A percentile compares a stretch with the other conserved stretches of the same genome.
These are phyloP conservation scores for Scedosporium aurantiacum DNA, from an alignment of 2,329 filamentous ascomycete genomes.

Conservation along the genomic window DNA sequence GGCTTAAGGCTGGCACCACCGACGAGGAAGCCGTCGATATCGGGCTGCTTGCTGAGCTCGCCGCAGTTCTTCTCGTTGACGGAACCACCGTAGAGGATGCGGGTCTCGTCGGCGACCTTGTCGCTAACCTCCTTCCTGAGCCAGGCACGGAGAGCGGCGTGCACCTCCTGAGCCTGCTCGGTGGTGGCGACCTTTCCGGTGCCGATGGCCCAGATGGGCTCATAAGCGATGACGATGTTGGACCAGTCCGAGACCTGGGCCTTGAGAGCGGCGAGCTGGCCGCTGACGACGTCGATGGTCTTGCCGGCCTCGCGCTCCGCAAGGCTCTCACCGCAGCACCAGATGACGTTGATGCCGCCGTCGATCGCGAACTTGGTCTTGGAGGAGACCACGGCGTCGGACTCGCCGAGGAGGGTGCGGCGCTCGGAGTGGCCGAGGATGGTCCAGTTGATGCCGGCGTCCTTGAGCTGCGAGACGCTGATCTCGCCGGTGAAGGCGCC, in stretches of 20 bases:
- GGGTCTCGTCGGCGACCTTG: slow-evolving; percentile 69
- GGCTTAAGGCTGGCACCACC: slow-evolving; percentile 95
- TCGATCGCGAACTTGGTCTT: slow-evolving; percentile 93
- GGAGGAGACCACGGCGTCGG: slow-evolving; percentile 71
- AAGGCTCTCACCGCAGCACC: slow-evolving; percentile 93
- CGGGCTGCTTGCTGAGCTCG: slow-evolving; percentile 80
- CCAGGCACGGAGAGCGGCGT: slow-evolving; percentile 86
- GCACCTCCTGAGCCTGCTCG: slow-evolving; percentile 86
- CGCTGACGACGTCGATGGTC: slow-evolving; percentile 77
- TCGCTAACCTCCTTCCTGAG: slow-evolving; percentile 67
- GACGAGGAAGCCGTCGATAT: slow-evolving; percentile 97
- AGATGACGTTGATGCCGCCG: slow-evolving; percentile 79
- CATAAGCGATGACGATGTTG: slow-evolving; percentile 94
- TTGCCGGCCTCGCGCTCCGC: slow-evolving; percentile 79
- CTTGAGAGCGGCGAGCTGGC: slow-evolving; percentile 76
- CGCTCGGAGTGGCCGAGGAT: slow-evolving; percentile 94
- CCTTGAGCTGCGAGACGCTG: slow-evolving; percentile 80
- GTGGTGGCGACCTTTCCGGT: slow-evolving; percentile 88
- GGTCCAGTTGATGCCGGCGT: slow-evolving; percentile 78
- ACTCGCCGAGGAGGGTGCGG: slow-evolving; percentile 78
- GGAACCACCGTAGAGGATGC: slow-evolving; percentile 92
- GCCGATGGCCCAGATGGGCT: slow-evolving; percentile 94
- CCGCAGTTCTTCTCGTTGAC: slow-evolving; percentile 98
- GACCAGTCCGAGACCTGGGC: slow-evolving; percentile 72
- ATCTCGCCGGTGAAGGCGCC: slow-evolving; percentile 97